A percentile compares a stretch with the other conserved stretches of the same genome.
phyloP scores from a whole-genome alignment of 23 red algal genomes.

The Gracilaria domingensis region DNA sequence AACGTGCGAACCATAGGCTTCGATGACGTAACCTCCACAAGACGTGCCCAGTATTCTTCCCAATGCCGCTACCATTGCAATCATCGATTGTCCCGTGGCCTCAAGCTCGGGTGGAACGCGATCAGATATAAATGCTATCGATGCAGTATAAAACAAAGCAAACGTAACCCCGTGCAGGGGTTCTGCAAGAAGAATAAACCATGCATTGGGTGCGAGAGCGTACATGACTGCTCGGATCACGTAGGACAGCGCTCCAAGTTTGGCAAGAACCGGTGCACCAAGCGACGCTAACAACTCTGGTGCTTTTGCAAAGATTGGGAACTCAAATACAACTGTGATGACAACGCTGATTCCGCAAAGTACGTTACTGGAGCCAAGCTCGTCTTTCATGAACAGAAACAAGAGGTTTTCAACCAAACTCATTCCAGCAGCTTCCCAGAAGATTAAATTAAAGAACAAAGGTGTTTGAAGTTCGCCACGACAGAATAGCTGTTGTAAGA shows the following conservation, averaged over 20 bases:
- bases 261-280: slow-evolving; percentile 56
- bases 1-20: slow-evolving; percentile 43
- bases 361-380: slow-evolving; percentile 51
- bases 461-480: neutral
- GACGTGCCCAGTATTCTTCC: slow-evolving; percentile 48
- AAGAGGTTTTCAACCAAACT: slow-evolving; percentile 68
- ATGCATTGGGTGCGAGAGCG: slow-evolving; percentile 52
- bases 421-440: slow-evolving; percentile 67
- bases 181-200: slow-evolving; percentile 67
- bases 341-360: slow-evolving; percentile 65
- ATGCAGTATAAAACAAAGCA: slow-evolving; percentile 41
- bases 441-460: slow-evolving; percentile 59
- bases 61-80: slow-evolving; percentile 20
- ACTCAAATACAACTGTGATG: slow-evolving; percentile 80
- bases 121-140: slow-evolving; percentile 49
- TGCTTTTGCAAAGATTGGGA: slow-evolving; percentile 65
- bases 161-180: slow-evolving; percentile 85
- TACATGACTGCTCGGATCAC: slow-evolving; percentile 67
- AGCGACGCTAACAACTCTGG: slow-evolving; percentile 28
- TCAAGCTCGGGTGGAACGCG: slow-evolving; percentile 44
- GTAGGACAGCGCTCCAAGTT: slow-evolving; percentile 56
- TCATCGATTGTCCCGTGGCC: slow-evolving; percentile 63
- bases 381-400: slow-evolving; percentile 69
- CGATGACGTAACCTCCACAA: slow-evolving; percentile 60
- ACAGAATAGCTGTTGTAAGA: neutral